Conservation (phyloP, 106 monocot genomes). For the Posidonia australis region DNA sequence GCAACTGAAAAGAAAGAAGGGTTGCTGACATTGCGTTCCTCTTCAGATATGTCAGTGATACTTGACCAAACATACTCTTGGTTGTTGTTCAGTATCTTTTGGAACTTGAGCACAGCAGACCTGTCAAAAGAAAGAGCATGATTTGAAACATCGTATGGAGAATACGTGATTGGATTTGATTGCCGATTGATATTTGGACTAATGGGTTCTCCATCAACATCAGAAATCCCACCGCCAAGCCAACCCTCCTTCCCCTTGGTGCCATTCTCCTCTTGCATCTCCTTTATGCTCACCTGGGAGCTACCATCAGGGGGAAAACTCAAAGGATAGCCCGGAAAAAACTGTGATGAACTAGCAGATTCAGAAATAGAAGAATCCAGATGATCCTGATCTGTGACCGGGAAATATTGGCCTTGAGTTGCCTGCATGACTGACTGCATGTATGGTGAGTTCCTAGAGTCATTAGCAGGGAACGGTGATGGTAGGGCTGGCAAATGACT, state of each 20-base stretch:
- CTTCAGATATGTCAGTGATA: neutral
- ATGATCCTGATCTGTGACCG: constrained; percentile 11
- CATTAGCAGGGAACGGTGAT: neutral
- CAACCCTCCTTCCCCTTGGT: constrained; percentile 3
- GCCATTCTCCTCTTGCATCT: constrained; percentile 17
- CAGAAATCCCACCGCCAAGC: constrained; percentile 6
- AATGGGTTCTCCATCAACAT: neutral
- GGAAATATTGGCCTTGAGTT: constrained; percentile 14
- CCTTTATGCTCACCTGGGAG: constrained; percentile 23
- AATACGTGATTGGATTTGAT: neutral
- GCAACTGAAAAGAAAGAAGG: neutral
- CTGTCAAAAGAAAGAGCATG: neutral
- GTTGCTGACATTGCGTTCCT: neutral
- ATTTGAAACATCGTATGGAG: constrained; percentile 1
- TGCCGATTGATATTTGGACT: neutral
- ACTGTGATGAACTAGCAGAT: constrained; percentile 4
- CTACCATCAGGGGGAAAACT: neutral
- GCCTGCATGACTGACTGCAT: constrained; percentile 11
- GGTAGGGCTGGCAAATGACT: constrained; percentile 5
- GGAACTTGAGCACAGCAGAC: neutral
- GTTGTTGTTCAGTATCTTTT: neutral
- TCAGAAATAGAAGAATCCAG: constrained; percentile 12
- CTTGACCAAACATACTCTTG: neutral
- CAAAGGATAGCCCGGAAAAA: constrained; percentile 17
- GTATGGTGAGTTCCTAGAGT: constrained; percentile 14